Conservation (phyloP, 805 yeast species). For the Wickerhamiella brachini region DNA sequence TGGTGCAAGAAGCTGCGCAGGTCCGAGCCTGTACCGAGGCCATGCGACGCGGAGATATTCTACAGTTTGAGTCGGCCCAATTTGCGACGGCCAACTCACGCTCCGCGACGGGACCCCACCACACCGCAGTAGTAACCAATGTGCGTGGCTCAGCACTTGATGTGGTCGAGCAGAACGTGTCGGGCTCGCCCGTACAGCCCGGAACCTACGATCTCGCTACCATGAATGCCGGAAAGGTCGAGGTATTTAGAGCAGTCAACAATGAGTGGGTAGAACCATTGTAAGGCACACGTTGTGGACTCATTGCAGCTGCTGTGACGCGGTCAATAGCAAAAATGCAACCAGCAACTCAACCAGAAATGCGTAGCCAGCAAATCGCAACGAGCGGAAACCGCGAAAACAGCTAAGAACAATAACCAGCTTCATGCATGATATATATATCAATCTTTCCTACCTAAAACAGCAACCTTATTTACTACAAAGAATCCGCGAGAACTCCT, state of each 20-base stretch:
- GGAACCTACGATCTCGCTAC: constrained; percentile 20
- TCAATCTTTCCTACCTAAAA: not conserved
- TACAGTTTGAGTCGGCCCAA: constrained; percentile 22
- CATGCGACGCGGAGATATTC: constrained; percentile 26
- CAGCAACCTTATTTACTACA: constrained; percentile 11
- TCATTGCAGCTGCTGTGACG: no score
- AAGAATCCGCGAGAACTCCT: constrained; percentile 86
- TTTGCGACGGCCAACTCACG: constrained; percentile 13
- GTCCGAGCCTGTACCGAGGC: constrained; percentile 11
- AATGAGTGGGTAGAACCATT: constrained; percentile 24
- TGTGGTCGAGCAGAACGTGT: constrained; percentile 13
- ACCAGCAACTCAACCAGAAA: no score
- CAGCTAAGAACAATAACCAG: no score
- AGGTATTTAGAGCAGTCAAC: constrained; percentile 23
- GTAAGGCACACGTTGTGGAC: no score
- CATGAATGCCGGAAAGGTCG: constrained; percentile 20
- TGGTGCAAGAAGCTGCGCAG: constrained; percentile 9
- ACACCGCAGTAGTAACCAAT: constrained; percentile 23
- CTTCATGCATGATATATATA: not conserved
- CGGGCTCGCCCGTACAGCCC: constrained; percentile 9
- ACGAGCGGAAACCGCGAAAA: no score
- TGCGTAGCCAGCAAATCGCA: no score
- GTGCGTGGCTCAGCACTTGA: constrained; percentile 15
- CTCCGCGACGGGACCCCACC: constrained; percentile 20
- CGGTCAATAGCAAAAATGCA: no score